Evolutionary conservation across 495 filamentous ascomycete species (phyloP), one percentile per base, ranked within the genome.

Genomic region (Penicillium cataractarum): DNA sequence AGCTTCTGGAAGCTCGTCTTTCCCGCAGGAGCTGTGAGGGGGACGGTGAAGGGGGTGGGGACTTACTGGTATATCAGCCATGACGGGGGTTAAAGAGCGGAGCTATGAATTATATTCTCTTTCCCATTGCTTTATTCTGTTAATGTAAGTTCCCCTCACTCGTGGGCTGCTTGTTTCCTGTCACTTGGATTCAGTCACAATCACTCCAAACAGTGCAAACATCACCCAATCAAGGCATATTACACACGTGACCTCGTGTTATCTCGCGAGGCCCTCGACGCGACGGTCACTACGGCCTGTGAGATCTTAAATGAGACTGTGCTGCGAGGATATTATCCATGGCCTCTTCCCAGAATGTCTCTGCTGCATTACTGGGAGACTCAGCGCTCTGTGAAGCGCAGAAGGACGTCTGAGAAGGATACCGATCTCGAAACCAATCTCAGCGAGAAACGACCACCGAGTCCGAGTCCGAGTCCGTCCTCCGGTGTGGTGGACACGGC

Each of bases 331-430:
- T n/a, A 10, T 13, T 12, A 19, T 35, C 49, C 44, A 69, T 71
- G 64, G 65, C 52, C 50, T 21, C 3, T 21, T n/a, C 29, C 12
- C 53, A 76, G 61, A 0, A 80, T 80, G 77, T 80, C 79, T 52
- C 60, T 82, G 44, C 31, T 79, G 66, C 71, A 80, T 50, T 82
- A 73, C 48, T 82, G 76, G 73, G 77, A 79, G 35, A 80, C 74
- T 4, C 64, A 70, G 60, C 74, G 76, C 6, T 65, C 73, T 2
- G 61, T 65, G 44, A 82, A 82, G 58, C 76, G 77, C 27, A 68
- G 73, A 54, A 77, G 72, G 58, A 62, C 56, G 3, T 61, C 57
- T 54, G 59, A 62, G 31, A 55, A 64, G 22, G 12, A 56, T 2
- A n/a, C 37, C 15, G 61, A 46, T 15, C n/a, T 58, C 42, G 63